Conservation (phyloP, 148 eudicot genomes). For the Pharnaceum exiguum region DNA sequence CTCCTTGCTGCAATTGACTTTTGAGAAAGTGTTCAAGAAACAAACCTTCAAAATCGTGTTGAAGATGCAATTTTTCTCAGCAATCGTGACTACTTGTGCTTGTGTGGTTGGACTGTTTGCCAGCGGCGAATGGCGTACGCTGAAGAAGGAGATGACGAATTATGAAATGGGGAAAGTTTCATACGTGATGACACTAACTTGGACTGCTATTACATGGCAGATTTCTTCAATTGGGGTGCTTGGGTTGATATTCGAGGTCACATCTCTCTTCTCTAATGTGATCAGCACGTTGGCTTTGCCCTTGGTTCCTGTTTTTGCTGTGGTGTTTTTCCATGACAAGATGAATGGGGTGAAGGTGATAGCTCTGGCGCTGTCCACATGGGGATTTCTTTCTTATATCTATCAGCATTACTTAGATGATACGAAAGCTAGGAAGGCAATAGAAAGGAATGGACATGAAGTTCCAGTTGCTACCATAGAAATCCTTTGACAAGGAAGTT, state of each 20-base stretch:
- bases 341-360: constrained; percentile 46
- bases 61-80: constrained; percentile 30
- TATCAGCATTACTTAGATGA: constrained; percentile 47
- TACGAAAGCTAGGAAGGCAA: constrained; percentile 11
- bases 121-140: constrained; percentile 39
- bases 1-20: constrained; percentile 32
- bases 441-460: neutral
- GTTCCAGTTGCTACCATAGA: neutral
- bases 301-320: constrained; percentile 41
- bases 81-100: constrained; percentile 25
- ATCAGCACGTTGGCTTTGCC: constrained; percentile 47
- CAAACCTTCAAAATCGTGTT: constrained; percentile 23
- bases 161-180: constrained; percentile 32
- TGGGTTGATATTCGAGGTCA: constrained; percentile 40
- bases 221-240: constrained; percentile 27
- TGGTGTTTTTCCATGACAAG: constrained; percentile 42
- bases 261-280: constrained; percentile 44
- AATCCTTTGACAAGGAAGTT: too few species aligned
- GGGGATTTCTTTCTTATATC: constrained; percentile 51
- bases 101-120: constrained; percentile 39
- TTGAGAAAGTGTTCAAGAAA: constrained; percentile 32
- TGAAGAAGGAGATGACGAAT: constrained; percentile 29
- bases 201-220: constrained; percentile 47
- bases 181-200: constrained; percentile 36
- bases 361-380: constrained; percentile 33